These are phyloP conservation scores for Solanum gracilifrons DNA, from an alignment of 257 asterid species.

Conservation along the genomic window DNA sequence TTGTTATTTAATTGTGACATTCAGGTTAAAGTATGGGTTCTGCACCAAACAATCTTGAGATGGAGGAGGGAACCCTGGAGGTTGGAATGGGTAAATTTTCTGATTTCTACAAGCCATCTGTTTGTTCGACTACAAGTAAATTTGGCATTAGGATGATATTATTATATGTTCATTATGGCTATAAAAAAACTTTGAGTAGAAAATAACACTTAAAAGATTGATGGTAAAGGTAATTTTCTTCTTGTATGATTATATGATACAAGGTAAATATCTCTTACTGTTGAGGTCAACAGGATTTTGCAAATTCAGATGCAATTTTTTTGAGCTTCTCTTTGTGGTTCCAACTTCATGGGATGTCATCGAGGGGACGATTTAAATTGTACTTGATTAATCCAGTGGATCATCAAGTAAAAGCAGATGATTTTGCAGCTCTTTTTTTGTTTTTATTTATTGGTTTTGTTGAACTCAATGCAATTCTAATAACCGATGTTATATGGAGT, in stretches of 20 bases:
- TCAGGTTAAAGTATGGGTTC: slow-evolving; percentile 12
- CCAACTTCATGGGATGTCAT: background rate
- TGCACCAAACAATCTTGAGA: slow-evolving; percentile 9
- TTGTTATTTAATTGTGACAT: background rate
- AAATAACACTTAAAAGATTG: background rate
- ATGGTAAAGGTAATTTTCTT: background rate
- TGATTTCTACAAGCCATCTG: background rate
- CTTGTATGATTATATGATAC: background rate
- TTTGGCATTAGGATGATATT: background rate
- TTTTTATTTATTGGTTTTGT: background rate
- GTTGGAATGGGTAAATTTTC: slow-evolving; percentile 16
- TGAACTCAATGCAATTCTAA: background rate
- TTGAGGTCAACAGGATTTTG: background rate
- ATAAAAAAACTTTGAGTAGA: background rate
- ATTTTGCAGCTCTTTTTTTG: background rate
- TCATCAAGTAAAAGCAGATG: background rate
- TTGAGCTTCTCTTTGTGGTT: background rate
- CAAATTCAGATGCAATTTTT: background rate
- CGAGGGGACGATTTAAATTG: background rate
- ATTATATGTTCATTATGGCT: background rate
- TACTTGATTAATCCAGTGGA: background rate
- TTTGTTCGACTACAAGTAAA: background rate
- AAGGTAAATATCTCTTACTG: background rate
- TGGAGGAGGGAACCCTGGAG: slow-evolving; percentile 25
- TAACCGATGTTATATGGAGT: background rate